Conservation (phyloP, 441 rosid genomes). For the Eutrema salsugineum region DNA sequence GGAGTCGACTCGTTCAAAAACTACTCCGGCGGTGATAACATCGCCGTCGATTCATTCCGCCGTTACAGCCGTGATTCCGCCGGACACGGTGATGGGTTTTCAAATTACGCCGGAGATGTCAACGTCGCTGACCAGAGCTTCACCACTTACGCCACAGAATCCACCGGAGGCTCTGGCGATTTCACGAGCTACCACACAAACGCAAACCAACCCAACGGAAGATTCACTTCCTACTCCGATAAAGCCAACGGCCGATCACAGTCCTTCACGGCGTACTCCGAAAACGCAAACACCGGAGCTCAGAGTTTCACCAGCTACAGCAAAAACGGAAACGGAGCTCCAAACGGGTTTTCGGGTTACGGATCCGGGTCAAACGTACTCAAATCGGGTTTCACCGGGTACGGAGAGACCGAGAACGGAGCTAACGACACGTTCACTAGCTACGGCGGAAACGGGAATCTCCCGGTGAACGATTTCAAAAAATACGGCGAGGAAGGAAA, state of each 20-base stretch:
- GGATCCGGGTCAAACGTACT: slow-evolving; percentile 64
- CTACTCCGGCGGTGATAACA: slow-evolving; percentile 52
- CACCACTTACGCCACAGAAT: slow-evolving; percentile 55
- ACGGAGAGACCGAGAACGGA: slow-evolving; percentile 58
- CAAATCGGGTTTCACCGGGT: slow-evolving; percentile 58
- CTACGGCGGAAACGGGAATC: slow-evolving; percentile 66
- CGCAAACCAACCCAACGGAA: slow-evolving; percentile 62
- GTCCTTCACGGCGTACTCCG: slow-evolving; percentile 49
- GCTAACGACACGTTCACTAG: slow-evolving; percentile 59
- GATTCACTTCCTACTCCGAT: slow-evolving; percentile 60
- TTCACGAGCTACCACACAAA: slow-evolving; percentile 50
- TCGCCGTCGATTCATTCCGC: slow-evolving; percentile 57
- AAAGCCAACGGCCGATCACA: slow-evolving; percentile 49
- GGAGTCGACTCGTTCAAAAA: slow-evolving; percentile 58
- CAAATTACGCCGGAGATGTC: slow-evolving; percentile 46
- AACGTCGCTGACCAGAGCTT: slow-evolving; percentile 80
- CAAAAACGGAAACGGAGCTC: slow-evolving; percentile 61
- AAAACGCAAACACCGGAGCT: slow-evolving; percentile 56
- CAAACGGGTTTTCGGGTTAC: slow-evolving; percentile 55
- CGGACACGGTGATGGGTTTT: slow-evolving; percentile 47
- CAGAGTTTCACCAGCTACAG: slow-evolving; percentile 65
- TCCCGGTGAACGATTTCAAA: slow-evolving; percentile 58
- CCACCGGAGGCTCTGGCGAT: slow-evolving; percentile 69
- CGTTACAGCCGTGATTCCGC: slow-evolving; percentile 65
- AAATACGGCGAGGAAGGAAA: slow-evolving; percentile 67